Base-by-base conservation (phyloP, 345 rosid genomes). In the Noccaea caerulescens region DNA sequence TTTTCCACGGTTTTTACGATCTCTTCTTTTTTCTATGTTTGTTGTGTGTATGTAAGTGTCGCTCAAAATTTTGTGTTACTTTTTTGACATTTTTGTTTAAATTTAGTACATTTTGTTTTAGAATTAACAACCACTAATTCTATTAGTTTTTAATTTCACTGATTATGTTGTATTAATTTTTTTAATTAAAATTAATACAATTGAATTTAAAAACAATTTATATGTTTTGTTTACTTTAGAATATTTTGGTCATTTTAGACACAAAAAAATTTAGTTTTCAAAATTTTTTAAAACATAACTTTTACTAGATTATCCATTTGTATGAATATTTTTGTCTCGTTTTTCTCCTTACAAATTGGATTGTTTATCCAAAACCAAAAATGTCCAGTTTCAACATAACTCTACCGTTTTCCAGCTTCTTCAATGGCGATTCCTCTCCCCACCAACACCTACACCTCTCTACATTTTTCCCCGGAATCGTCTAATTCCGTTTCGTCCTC, bases 381-480 rank as follows among this genome's bases (percentile, higher is more conserved):
- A 50, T 18, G 30, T 34, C 42, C n/a, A 53, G 0, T 67, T 67
- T 36, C 13, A 8, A 12, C 13, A 10, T 13, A 58, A 37, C 37
- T 23, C 18, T 6, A 18, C 13, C 27, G 30, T 25, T 2, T 51
- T n/a, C 4, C 27, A 0, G n/a, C 55, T 39, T 61, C 55, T 54
- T 12, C 81, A 67, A 86, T 86, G 94, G 85, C 91, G 85, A 77
- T 80, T 64, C 81, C 82, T 10, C 62, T 86, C 33, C 66, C 83
- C 2, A 80, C 84, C 5, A 54, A 84, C 5, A 51, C 86, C 4
- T 60, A 73, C 27, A 7, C 71, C 39, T 68, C 76, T 73, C 60
- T 79, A 8, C 63, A 63, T 70, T 71, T 64, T 58, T 0, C 72
- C 8, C 56, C 27, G 10, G 36, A 61, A 3, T 37, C 63, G 1